Base-by-base conservation (phyloP, 345 rosid species). In the Syzygium grande region DNA sequence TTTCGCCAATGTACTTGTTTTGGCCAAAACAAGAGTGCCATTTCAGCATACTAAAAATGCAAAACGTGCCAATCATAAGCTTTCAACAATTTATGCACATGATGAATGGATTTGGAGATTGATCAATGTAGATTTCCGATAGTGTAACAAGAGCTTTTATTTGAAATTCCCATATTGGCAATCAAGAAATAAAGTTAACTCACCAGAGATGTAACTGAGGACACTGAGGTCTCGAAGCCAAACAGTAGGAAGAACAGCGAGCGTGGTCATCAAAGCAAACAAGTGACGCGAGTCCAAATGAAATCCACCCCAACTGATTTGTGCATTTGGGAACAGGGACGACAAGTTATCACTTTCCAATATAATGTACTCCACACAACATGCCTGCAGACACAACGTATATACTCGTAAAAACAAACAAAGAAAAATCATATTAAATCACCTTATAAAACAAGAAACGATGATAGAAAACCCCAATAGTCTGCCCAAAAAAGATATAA, bases 141-240 rank as follows among this genome's bases (percentile, higher is more conserved):
- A 10, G 11, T 19, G 83, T 73, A 22, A 73, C 27, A 19, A 19
- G 49, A 19, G 49, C 49, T 73, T 73, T 38, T 30, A 27, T 84
- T 61, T 30, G 61, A 29, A 49, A 49, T 65, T 34, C 46, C 63
- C n/a, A 54, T 14, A 38, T 85, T 65, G 54, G 29, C 53, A 84
- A 52, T 77, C 43, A 78, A 49, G 51, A 46, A 88, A 84, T 65
- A 5, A 14, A 29, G 46, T 84, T 59, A 21, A 61, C 91, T 91
- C 90, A 95, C 99, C 99, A 56, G 99, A 97, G 61, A 97, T 95
- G 43, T 95, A 97, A 87, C 99, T 97, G 79, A 97, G 95, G 41
- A 96, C 61, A 43, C 95, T 93, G 73, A 97, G 95, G 92, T 97
- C 99, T 85, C 98, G 93, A 53, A 96, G 99, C 98, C 98, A 96